These are phyloP conservation scores for Amoebophrya sp. DNA, from an alignment of 169 alveolate genomes.

Conservation along the genomic window DNA sequence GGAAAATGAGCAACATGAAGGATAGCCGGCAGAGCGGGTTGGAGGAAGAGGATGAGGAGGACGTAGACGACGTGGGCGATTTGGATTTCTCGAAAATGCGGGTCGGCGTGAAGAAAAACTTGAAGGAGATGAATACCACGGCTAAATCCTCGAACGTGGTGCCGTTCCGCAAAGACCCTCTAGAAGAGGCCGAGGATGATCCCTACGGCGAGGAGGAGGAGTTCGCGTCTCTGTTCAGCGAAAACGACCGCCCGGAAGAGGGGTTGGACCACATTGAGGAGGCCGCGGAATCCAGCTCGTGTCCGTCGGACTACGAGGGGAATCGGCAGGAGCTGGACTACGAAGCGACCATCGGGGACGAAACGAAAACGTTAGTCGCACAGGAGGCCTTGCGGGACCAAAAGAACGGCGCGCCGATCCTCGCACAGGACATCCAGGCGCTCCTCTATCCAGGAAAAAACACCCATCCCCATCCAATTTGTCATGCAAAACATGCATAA, in stretches of 20 bases:
- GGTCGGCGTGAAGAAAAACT: not conserved
- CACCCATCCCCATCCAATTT: too few species aligned
- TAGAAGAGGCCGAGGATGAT: not conserved
- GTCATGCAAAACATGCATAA: too few species aligned
- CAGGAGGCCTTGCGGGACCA: not conserved
- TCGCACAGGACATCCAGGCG: slow-evolving; percentile 7
- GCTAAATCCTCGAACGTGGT: not conserved
- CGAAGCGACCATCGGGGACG: not conserved
- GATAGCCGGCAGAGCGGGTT: too few species aligned
- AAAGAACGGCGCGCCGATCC: not conserved
- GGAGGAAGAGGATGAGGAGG: too few species aligned
- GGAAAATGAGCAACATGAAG: not conserved
- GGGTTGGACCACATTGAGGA: not conserved
- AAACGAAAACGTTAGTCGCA: not conserved
- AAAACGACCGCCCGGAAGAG: not conserved
- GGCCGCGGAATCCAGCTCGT: not conserved
- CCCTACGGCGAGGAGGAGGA: not conserved
- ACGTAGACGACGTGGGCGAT: not conserved
- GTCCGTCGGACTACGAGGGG: not conserved
- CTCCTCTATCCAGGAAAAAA: too few species aligned
- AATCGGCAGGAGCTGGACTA: not conserved
- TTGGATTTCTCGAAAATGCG: not conserved
- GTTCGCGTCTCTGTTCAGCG: not conserved
- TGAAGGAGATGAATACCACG: too few species aligned
- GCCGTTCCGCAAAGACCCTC: not conserved